Evolutionary conservation across 177 flowering plant species (phyloP), one percentile per base, ranked within the genome.

Genomic region (Vitis hybrid): DNA sequence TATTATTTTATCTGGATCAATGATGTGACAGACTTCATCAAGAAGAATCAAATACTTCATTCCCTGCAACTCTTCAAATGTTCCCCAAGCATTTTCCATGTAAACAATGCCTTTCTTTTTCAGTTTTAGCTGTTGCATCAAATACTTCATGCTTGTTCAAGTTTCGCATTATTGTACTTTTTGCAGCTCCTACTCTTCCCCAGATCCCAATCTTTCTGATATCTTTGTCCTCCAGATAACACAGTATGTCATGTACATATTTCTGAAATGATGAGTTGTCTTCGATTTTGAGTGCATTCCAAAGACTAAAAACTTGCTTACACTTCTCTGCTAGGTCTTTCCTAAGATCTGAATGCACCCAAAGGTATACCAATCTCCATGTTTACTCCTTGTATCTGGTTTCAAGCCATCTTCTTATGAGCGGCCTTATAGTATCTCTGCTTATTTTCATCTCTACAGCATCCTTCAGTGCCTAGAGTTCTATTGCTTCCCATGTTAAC

Each of bases 31-130:
- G 30, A 74, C 74, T 11, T 63, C 69, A 64, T 77, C 80, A 32
- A 70, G 26, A 49, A 77, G 74, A 11, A 77, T 57, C 49, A 77
- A 70, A 57, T 63, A 74, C 21, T 58, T 77, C 51, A 56, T 73
- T 13, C 8, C 17, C 30, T 70, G 30, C 39, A 73, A 59, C 51
- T 56, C 61, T 6, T 62, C 51, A 5, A 62, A 57, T 61, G 74
- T 70, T 15, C 6, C 18, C 17, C 18, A 1, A 1, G 66, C 72
- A 62, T 59, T 48, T 56, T 55, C 69, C 4, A 15, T 52, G 54
- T 13, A 1, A 2, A 1, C 55, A 51, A 18, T 57, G 51, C 63
- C 72, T 18, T 73, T 59, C 34, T 70, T 26, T 45, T 52, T 62
- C 19, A 78, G 14, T 4, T 64, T 56, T 54, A 74, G 54, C 10